Evolutionary conservation across 1,284 basidiomycete genomes (phyloP).

Genomic region (Macrocystidia cucumis): DNA sequence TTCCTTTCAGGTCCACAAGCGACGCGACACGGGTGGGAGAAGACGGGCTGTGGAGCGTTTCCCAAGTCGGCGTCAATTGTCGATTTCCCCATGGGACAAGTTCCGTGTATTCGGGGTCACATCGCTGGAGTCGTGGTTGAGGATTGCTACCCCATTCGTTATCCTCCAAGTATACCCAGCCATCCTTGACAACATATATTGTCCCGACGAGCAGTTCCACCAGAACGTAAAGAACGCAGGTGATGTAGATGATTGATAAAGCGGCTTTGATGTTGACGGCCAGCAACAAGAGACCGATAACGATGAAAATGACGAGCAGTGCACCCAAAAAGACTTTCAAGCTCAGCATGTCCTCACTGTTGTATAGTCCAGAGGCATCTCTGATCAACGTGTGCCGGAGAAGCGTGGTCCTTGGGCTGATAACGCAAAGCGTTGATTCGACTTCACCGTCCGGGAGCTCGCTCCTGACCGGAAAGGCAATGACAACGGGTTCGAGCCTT

Average conservation of each 20-base stretch:
- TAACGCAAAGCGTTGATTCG: conserved; percentile 6
- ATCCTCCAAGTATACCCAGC: conserved; percentile 11
- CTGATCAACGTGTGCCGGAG: conserved; percentile 6
- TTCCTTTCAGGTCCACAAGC: conserved; percentile 12
- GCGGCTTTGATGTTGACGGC: background rate
- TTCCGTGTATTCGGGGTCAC: conserved; percentile 5
- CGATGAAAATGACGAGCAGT: background rate
- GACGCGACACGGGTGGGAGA: conserved; percentile 2
- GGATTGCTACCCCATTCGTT: conserved; percentile 4
- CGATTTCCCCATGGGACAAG: conserved; percentile 8
- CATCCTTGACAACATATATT: conserved; percentile 8
- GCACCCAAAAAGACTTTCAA: conserved; percentile 1
- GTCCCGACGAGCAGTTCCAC: conserved; percentile 9
- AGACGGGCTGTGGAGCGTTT: conserved; percentile 2
- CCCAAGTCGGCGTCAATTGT: conserved; percentile 12
- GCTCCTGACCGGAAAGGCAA: conserved; percentile 12
- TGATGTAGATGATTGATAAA: background rate
- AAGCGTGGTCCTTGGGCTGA: conserved; percentile 6
- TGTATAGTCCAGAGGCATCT: conserved; percentile 10
- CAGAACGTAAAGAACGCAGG: conserved; percentile 1
- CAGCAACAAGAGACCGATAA: background rate
- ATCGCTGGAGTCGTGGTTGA: conserved; percentile 2
- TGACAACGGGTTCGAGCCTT: conserved; percentile 15
- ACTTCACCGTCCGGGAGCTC: background rate
- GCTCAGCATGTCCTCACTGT: conserved; percentile 5